Percentiles rank a stretch among this genome's conserved stretches.
phyloP scores from a whole-genome alignment of 441 rosid genomes.

The Erysimum pusillum region DNA sequence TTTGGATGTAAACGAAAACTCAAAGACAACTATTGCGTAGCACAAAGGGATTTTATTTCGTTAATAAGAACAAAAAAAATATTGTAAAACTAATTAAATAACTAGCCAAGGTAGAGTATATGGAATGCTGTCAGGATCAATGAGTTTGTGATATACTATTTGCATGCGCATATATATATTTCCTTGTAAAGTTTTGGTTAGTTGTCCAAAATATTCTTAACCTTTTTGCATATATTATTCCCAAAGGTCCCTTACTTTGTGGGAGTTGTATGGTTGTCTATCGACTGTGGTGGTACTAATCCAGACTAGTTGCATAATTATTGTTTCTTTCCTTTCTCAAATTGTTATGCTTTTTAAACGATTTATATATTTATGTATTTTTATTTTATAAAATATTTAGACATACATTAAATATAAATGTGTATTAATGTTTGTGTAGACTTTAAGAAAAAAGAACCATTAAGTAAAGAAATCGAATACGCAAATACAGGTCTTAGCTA shows the following conservation, averaged over 20 bases:
- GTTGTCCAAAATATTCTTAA: slow-evolving; percentile 45
- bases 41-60: slow-evolving; percentile 8
- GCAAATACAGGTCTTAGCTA: too few species aligned
- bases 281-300: slow-evolving; percentile 8
- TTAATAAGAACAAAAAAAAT: not conserved
- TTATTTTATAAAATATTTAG: not conserved
- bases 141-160: not conserved
- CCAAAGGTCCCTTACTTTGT: slow-evolving; percentile 36
- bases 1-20: not conserved
- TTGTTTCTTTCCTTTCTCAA: slow-evolving; percentile 14
- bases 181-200: slow-evolving; percentile 31
- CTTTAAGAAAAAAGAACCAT: too few species aligned
- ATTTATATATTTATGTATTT: not conserved
- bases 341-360: slow-evolving; percentile 1
- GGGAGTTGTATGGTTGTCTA: slow-evolving; percentile 37
- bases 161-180: slow-evolving; percentile 30
- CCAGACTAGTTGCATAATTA: slow-evolving; percentile 29
- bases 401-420: too few species aligned
- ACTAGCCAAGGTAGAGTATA: slow-evolving; percentile 7
- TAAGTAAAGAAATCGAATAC: too few species aligned
- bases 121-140: slow-evolving; percentile 26
- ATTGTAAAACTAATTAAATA: not conserved
- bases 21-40: not conserved
- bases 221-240: slow-evolving; percentile 29
- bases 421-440: too few species aligned